A percentile compares a stretch with the other conserved stretches of the same genome.
Conservation (phyloP, 2,329 filamentous ascomycete species). For the Septoria petroselini region DNA sequence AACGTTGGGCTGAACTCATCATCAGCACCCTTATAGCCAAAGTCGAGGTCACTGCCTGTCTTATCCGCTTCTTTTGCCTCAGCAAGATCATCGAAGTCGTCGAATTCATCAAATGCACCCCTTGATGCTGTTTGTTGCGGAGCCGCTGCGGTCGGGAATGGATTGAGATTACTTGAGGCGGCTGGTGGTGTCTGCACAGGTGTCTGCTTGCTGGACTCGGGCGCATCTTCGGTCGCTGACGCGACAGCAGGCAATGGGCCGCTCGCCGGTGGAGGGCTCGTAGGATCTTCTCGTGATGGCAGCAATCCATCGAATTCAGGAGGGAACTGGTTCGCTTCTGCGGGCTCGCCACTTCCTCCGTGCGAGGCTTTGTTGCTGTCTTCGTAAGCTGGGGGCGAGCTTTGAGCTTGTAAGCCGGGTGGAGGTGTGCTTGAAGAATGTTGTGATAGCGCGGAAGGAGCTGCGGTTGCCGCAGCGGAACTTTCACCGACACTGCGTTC, state of each 20-base stretch:
- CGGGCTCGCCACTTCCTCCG: conserved; percentile 35
- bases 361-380: conserved; percentile 39
- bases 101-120: conserved; percentile 67
- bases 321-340: conserved; percentile 44
- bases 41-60: conserved; percentile 76
- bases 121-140: conserved; percentile 37
- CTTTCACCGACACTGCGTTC: background rate
- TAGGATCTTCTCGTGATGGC: conserved; percentile 55
- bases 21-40: conserved; percentile 55
- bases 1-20: conserved; percentile 82
- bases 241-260: conserved; percentile 12
- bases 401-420: conserved; percentile 54
- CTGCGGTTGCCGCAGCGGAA: conserved; percentile 9
- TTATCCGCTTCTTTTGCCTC: conserved; percentile 74
- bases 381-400: conserved; percentile 58
- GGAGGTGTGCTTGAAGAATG: conserved; percentile 38
- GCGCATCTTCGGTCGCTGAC: conserved; percentile 16
- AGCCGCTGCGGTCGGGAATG: conserved; percentile 4
- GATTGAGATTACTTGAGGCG: conserved; percentile 12
- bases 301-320: conserved; percentile 56
- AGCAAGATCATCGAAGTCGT: conserved; percentile 78
- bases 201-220: conserved; percentile 13
- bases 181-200: conserved; percentile 17
- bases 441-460: conserved; percentile 6
- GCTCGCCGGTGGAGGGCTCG: conserved; percentile 23